Evolutionary conservation across 2,329 filamentous ascomycete species (phyloP).

Genomic region (Clonostachys rhizophaga): DNA sequence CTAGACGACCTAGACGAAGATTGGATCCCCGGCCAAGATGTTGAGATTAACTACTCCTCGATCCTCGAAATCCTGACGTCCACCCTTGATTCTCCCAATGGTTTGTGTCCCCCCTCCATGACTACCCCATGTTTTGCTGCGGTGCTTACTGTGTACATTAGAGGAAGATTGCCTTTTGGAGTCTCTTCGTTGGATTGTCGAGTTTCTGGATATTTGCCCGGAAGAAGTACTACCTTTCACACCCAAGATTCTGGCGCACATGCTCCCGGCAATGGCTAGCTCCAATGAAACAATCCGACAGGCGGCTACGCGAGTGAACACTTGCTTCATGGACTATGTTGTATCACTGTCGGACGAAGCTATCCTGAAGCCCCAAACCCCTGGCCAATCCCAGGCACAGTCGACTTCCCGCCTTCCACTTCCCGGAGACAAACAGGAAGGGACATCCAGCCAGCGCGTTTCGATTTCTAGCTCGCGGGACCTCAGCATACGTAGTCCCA

Average conservation of each 20-base stretch:
- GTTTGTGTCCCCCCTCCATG: conserved; percentile 34
- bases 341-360: conserved; percentile 79
- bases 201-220: conserved; percentile 94
- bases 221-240: conserved; percentile 96
- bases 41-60: conserved; percentile 86
- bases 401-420: conserved; percentile 35
- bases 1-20: conserved; percentile 74
- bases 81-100: conserved; percentile 78
- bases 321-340: conserved; percentile 88
- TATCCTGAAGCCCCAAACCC: conserved; percentile 14
- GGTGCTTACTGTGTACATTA: conserved; percentile 20
- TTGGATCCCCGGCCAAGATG: conserved; percentile 96
- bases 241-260: conserved; percentile 83
- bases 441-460: conserved; percentile 40
- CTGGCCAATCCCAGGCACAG: conserved; percentile 14
- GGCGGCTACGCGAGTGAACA: conserved; percentile 85
- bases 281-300: conserved; percentile 84
- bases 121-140: not conserved
- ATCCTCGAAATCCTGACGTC: conserved; percentile 89
- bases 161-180: conserved; percentile 92
- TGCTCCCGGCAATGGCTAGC: conserved; percentile 91
- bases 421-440: conserved; percentile 38
- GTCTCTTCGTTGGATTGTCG: conserved; percentile 90
- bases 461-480: conserved; percentile 51
- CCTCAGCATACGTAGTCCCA: conserved; percentile 45